Evolutionary conservation across 1,284 basidiomycete genomes (phyloP).

Genomic region (Trichosporon ovoides): DNA sequence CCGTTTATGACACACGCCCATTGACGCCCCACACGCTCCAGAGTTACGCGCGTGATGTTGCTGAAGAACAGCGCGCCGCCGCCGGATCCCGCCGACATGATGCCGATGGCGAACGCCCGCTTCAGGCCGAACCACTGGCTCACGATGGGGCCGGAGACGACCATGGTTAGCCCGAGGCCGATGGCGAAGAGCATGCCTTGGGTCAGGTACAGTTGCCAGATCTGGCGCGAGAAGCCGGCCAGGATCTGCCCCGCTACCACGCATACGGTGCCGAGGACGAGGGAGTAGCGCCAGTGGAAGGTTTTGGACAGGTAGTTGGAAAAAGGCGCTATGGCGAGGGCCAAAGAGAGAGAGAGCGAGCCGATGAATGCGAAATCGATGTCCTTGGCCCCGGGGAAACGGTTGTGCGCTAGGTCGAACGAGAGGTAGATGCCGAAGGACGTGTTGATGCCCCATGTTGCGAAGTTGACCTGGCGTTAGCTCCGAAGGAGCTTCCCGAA

Average conservation of each 20-base stretch:
- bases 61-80: constrained; percentile 43
- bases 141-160: constrained; percentile 17
- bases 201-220: constrained; percentile 33
- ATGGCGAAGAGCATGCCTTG: constrained; percentile 41
- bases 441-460: constrained; percentile 48
- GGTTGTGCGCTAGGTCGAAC: constrained; percentile 47
- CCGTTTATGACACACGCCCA: constrained; percentile 39
- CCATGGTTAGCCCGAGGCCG: constrained; percentile 28
- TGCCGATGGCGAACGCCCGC: constrained; percentile 25
- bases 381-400: constrained; percentile 43
- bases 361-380: constrained; percentile 25
- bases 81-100: constrained; percentile 40
- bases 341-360: constrained; percentile 14
- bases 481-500: too few relatives aligned
- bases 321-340: constrained; percentile 16
- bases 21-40: constrained; percentile 36
- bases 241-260: constrained; percentile 34
- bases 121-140: constrained; percentile 21
- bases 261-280: constrained; percentile 20
- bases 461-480: constrained; percentile 18
- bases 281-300: constrained; percentile 17
- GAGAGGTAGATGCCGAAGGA: constrained; percentile 50
- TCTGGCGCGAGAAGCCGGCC: constrained; percentile 28
- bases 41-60: constrained; percentile 39
- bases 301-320: constrained; percentile 14